Base-by-base conservation (phyloP, 1,284 basidiomycete genomes). In the Puccinia polysora region DNA sequence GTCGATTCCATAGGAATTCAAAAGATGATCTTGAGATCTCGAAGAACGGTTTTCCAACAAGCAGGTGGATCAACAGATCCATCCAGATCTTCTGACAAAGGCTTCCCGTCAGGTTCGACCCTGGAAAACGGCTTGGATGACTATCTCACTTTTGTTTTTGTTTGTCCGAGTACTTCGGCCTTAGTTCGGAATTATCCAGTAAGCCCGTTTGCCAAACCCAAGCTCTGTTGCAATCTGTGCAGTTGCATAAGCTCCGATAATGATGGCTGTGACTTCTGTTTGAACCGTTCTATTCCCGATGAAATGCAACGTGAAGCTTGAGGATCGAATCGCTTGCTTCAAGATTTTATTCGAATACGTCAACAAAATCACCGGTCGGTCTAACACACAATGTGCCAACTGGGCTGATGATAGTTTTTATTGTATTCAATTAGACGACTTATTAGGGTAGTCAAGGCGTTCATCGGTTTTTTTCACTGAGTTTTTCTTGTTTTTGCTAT, bases 101-200 rank as follows among this genome's bases (percentile, higher is more conserved):
- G 20, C 3, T 36, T 40, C 18, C 56, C 2, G 23, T 25, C 14
- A 18, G 34, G 34, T n/a, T 15, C 38, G 25, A 28, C 36, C 8
- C 34, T 15, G 43, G 20, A 1, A 12, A 59, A 45, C n/a, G 40
- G 40, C n/a, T 45, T 45, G 10, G 40, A 45, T n/a, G n/a, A n/a
- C n/a, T n/a, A n/a, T 10, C n/a, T 10, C 58, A 60, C 58, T 30
- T 60, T 60, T 25, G 18, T 45, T 60, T 60, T 60, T 25, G 40
- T 60, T 12, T 40, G 36, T 45, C 58, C 58, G 36, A 60, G 58
- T 18, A 60, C 58, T 60, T 60, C 58, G 28, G 58, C 38, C 5
- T 23, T 60, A 20, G 58, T 45, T 43, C 36, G 58, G 2, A 60
- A 60, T 10, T 60, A 60, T 60, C n/a, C 2, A 12, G 58, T 60